Percentiles rank a stretch among this genome's conserved stretches.
Evolutionary conservation across 108 stramenopile species (phyloP).

Genomic region (Nitzschia sp.): DNA sequence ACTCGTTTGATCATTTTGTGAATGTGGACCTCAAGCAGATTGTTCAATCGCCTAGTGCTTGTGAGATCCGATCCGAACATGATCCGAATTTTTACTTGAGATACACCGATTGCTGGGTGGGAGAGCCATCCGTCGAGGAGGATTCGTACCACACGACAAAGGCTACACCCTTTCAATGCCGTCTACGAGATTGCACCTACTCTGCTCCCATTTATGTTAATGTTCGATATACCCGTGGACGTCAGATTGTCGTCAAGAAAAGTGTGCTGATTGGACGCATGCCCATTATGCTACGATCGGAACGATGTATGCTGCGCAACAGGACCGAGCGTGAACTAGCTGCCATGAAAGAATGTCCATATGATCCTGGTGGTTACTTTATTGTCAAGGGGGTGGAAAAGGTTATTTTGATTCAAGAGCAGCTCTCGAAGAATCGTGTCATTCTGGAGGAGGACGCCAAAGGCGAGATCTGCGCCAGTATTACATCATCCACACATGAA

Average conservation of each 20-base stretch:
- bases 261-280: slow-evolving; percentile 82
- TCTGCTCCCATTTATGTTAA: slow-evolving; percentile 96
- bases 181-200: slow-evolving; percentile 93
- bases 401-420: slow-evolving; percentile 99
- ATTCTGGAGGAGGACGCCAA: slow-evolving; percentile 95
- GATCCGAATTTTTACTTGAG: slow-evolving; percentile 95
- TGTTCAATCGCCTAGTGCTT: slow-evolving; percentile 79
- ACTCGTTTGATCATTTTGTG: slow-evolving; percentile 98
- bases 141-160: slow-evolving; percentile 78
- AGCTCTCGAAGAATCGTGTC: slow-evolving; percentile 98
- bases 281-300: slow-evolving; percentile 97
- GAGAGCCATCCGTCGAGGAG: slow-evolving; percentile 92
- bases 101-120: slow-evolving; percentile 96
- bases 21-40: slow-evolving; percentile 92
- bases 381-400: slow-evolving; percentile 97
- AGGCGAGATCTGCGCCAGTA: slow-evolving; percentile 79
- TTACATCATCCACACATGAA: slow-evolving; percentile 94
- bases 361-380: slow-evolving; percentile 99
- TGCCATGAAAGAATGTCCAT: slow-evolving; percentile 95
- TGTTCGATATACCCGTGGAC: slow-evolving; percentile 93
- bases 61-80: slow-evolving; percentile 91
- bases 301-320: slow-evolving; percentile 87
- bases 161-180: slow-evolving; percentile 96
- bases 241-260: slow-evolving; percentile 91
- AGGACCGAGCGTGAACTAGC: slow-evolving; percentile 88